Evolutionary conservation across 148 eudicot genomes (phyloP).

Genomic region (Tetragonia tetragonoides): DNA sequence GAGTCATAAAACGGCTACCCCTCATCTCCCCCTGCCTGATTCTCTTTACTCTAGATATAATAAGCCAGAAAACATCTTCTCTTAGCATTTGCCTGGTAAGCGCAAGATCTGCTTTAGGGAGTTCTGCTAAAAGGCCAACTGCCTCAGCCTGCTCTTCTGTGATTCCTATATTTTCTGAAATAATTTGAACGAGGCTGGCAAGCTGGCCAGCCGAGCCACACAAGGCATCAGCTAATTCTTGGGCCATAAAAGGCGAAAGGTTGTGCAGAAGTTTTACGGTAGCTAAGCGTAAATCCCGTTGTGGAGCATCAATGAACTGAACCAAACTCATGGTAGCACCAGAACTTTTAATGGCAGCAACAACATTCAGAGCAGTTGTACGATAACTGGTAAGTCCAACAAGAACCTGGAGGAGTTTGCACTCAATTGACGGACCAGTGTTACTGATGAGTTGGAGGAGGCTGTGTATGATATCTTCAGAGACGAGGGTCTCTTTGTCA

Average conservation of each 20-base stretch:
- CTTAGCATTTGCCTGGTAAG: constrained; percentile 65
- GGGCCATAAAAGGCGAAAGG: constrained; percentile 71
- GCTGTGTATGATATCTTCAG: constrained; percentile 63
- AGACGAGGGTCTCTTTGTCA: constrained; percentile 60
- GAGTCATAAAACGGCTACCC: constrained; percentile 67
- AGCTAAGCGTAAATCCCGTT: constrained; percentile 63
- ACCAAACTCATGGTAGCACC: constrained; percentile 81
- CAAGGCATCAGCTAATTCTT: constrained; percentile 64
- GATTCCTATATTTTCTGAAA: constrained; percentile 46
- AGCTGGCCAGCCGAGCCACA: constrained; percentile 78
- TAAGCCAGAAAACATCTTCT: constrained; percentile 51
- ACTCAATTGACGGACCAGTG: constrained; percentile 87
- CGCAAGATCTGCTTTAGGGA: constrained; percentile 60
- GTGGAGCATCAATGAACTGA: constrained; percentile 77
- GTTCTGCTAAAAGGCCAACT: constrained; percentile 69
- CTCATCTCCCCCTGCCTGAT: constrained; percentile 69
- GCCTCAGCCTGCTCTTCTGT: constrained; percentile 85
- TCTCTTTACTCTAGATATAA: constrained; percentile 48
- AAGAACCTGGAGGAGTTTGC: constrained; percentile 86
- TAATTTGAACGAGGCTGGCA: constrained; percentile 56
- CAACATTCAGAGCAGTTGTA: constrained; percentile 50
- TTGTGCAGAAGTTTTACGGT: constrained; percentile 71
- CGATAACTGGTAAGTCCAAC: constrained; percentile 78
- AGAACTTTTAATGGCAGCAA: constrained; percentile 84
- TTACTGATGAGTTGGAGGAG: constrained; percentile 80